Percentiles rank a stretch among this genome's conserved stretches.
phyloP scores from a whole-genome alignment of 257 asterid species.

The Henckelia pumila region DNA sequence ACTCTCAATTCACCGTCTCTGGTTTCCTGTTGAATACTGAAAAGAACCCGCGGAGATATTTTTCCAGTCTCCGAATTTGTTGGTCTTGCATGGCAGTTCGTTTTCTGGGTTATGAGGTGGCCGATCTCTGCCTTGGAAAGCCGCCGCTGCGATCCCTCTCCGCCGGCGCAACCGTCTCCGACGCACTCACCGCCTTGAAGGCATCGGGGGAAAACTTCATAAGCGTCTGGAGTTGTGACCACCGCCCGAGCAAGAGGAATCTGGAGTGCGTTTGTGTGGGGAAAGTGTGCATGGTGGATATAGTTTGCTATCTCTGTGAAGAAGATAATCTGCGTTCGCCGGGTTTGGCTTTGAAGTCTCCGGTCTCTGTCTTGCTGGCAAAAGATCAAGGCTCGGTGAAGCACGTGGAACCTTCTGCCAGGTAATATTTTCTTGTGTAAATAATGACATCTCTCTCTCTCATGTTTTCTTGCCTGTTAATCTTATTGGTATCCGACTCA shows the following conservation, averaged over 20 bases:
- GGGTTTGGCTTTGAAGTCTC: slow-evolving; percentile 50
- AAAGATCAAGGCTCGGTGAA: slow-evolving; percentile 38
- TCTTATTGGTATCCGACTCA: neutral
- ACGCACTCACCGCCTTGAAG: slow-evolving; percentile 64
- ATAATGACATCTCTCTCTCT: slow-evolving; percentile 5
- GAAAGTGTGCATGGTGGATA: slow-evolving; percentile 77
- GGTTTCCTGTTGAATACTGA: neutral
- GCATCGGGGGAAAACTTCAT: slow-evolving; percentile 41
- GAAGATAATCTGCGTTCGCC: slow-evolving; percentile 58
- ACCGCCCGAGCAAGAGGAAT: slow-evolving; percentile 20
- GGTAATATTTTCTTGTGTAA: slow-evolving; percentile 33
- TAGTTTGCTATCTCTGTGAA: slow-evolving; percentile 60
- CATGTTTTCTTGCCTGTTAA: neutral
- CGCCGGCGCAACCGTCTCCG: slow-evolving; percentile 54
- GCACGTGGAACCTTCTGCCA: slow-evolving; percentile 64
- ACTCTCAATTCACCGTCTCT: slow-evolving; percentile 3
- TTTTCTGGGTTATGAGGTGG: slow-evolving; percentile 57
- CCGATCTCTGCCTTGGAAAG: slow-evolving; percentile 92
- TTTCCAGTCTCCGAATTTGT: neutral
- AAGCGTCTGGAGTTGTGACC: slow-evolving; percentile 84
- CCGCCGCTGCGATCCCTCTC: slow-evolving; percentile 75
- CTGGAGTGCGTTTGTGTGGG: slow-evolving; percentile 59
- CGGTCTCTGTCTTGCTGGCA: slow-evolving; percentile 57
- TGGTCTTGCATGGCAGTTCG: slow-evolving; percentile 64
- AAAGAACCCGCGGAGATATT: neutral